These are phyloP conservation scores for Misopates orontium DNA, from an alignment of 257 asterid genomes.

Conservation along the genomic window DNA sequence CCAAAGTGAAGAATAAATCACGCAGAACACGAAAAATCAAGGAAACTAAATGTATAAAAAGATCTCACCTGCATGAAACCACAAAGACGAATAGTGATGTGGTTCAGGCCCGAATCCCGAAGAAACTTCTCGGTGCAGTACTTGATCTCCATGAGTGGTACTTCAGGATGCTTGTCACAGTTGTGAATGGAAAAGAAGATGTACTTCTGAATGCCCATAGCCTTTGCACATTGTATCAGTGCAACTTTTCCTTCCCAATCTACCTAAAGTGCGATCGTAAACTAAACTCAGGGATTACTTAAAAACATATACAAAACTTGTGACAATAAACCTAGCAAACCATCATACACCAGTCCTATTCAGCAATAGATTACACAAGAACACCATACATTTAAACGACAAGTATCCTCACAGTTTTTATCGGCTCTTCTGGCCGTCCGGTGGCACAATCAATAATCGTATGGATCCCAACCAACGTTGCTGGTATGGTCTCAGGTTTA, in stretches of 20 bases:
- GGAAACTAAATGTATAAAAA: constrained; percentile 5
- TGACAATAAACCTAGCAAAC: not conserved
- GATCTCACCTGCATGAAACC: constrained; percentile 94
- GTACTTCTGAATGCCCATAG: constrained; percentile 87
- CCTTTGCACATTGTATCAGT: constrained; percentile 97
- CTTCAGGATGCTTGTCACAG: constrained; percentile 98
- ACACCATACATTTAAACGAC: constrained; percentile 2
- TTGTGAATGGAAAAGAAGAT: constrained; percentile 94
- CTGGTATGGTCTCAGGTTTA: constrained; percentile 96
- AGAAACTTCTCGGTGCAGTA: constrained; percentile 89
- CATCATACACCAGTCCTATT: constrained; percentile 1
- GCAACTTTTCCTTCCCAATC: constrained; percentile 99
- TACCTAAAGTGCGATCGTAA: constrained; percentile 63
- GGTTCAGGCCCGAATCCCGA: constrained; percentile 75
- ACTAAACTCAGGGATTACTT: constrained; percentile 29
- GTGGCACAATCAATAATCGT: constrained; percentile 98
- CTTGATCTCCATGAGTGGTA: constrained; percentile 98
- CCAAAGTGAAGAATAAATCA: constrained; percentile 5
- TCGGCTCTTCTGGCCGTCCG: constrained; percentile 98
- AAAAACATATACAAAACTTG: not conserved
- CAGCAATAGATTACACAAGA: constrained; percentile 9
- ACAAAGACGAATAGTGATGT: constrained; percentile 80
- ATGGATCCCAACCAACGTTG: constrained; percentile 91
- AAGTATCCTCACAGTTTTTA: constrained; percentile 69
- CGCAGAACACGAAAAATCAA: constrained; percentile 5